phyloP scores from a whole-genome alignment of 2,329 filamentous ascomycete species.

The Neopestalotiopsis rosae region DNA sequence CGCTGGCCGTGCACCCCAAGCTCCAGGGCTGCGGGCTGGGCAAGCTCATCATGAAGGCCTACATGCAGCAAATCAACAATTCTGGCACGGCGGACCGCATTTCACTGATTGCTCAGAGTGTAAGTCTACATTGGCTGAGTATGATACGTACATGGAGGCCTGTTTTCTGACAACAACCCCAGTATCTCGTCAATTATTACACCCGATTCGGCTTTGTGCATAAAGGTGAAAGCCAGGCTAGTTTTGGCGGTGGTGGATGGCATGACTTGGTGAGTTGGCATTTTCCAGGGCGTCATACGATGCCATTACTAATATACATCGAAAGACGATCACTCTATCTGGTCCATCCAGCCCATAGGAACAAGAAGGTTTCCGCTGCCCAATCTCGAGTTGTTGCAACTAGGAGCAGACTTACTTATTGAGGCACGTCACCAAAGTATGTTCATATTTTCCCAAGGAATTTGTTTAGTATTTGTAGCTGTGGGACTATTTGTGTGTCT shows the following conservation, averaged over 20 bases:
- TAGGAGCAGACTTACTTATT: not conserved
- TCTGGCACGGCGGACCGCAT: slow-evolving; percentile 74
- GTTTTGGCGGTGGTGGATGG: slow-evolving; percentile 83
- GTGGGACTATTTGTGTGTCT: too few relatives aligned
- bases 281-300: not conserved
- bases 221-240: slow-evolving; percentile 69
- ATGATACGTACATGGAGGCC: too few relatives aligned
- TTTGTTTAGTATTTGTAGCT: too few relatives aligned
- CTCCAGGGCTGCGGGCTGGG: slow-evolving; percentile 78
- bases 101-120: slow-evolving; percentile 77
- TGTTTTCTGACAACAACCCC: slow-evolving; percentile 5
- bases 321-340: slow-evolving; percentile 8
- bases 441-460: too few relatives aligned
- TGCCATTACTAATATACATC: not conserved
- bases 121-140: slow-evolving; percentile 37
- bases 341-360: not conserved
- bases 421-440: not conserved
- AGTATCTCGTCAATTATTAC: slow-evolving; percentile 77
- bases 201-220: slow-evolving; percentile 75
- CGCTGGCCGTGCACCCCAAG: slow-evolving; percentile 77
- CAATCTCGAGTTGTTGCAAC: not conserved
- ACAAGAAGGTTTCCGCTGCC: not conserved
- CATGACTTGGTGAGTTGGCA: slow-evolving; percentile 72
- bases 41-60: slow-evolving; percentile 74
- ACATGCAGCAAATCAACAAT: slow-evolving; percentile 76